Evolutionary conservation across 176 grass and related monocot species (phyloP).

Genomic region (Themeda triandra): DNA sequence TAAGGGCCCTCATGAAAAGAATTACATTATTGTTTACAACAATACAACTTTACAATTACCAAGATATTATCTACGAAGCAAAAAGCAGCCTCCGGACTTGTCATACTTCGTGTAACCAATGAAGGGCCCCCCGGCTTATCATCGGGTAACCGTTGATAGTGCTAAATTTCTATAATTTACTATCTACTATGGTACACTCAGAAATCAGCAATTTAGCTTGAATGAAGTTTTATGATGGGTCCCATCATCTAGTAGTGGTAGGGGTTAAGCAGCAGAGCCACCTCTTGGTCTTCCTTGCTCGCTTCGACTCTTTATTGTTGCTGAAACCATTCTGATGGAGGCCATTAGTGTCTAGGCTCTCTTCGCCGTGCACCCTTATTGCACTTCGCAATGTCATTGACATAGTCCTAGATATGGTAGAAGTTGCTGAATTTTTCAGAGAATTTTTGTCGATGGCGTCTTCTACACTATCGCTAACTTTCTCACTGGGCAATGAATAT

Average conservation of each 20-base stretch:
- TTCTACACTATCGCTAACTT: background rate
- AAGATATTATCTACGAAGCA: background rate
- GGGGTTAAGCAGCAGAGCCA: conserved; percentile 44
- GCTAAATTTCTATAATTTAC: background rate
- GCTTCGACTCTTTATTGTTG: conserved; percentile 9
- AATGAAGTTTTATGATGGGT: background rate
- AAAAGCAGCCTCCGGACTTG: background rate
- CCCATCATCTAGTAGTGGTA: conserved; percentile 18
- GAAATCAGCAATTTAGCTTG: background rate
- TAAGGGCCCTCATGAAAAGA: background rate
- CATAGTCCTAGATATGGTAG: conserved; percentile 21
- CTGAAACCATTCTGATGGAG: conserved; percentile 9
- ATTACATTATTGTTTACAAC: conserved; percentile 37
- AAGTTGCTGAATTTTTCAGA: background rate
- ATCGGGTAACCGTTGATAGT: background rate
- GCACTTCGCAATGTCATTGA: conserved; percentile 25
- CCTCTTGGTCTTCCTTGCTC: conserved; percentile 11
- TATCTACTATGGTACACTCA: conserved; percentile 1
- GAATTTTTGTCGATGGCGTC: background rate
- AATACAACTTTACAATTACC: conserved; percentile 31
- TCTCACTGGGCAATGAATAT: background rate
- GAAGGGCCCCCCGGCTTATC: background rate
- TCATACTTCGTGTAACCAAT: too few species aligned
- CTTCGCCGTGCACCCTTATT: conserved; percentile 40
- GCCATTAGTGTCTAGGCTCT: conserved; percentile 26